Evolutionary conservation across 805 yeast species (phyloP), one percentile per base, ranked within the genome.

Genomic region (Komagataella populi): DNA sequence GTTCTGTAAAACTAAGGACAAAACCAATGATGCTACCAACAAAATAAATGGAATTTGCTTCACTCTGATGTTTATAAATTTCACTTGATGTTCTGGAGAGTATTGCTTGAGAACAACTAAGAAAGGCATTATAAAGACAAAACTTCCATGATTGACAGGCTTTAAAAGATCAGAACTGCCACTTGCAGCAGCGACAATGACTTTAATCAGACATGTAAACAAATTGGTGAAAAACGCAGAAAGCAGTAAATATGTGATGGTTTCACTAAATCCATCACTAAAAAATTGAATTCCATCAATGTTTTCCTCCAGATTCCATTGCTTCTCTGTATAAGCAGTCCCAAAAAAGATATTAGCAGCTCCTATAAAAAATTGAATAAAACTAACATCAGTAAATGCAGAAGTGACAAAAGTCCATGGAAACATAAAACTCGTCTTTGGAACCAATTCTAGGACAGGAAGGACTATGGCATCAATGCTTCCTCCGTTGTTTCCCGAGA

Each of bases 321-420:
- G 76, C 52, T 66, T 68, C 55, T 77, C 80, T 36, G 76, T 67
- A 56, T 76, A 78, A 45, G 68, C 70, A 45, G 73, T 60, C 14
- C 78, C 70, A 36, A 67, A 60, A 49, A 60, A 69, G 39, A 77
- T 59, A 2, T 74, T 59, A 1, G 61, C 50, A 3, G 63, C 54
- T 0, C 78, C 71, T 4, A 74, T 50, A 14, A 74, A 3, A 53
- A 76, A 75, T 45, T 74, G 69, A 56, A 77, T 59, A 2, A 77
- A 48, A 6, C 77, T 66, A 5, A 73, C 71, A 59, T 84, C 89
- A 2, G 83, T 77, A 60, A 83, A 81, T n/a, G 83, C 76, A 0
- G 87, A 73, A 2, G 83, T 72, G 24, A 77, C 60, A 2, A 83
- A 57, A 1, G 84, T 84, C 83, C 86, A 80, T 4, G 89, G 89